phyloP scores from a whole-genome alignment of 768 basidiomycete species.

The Phaeotremella skinneri region DNA sequence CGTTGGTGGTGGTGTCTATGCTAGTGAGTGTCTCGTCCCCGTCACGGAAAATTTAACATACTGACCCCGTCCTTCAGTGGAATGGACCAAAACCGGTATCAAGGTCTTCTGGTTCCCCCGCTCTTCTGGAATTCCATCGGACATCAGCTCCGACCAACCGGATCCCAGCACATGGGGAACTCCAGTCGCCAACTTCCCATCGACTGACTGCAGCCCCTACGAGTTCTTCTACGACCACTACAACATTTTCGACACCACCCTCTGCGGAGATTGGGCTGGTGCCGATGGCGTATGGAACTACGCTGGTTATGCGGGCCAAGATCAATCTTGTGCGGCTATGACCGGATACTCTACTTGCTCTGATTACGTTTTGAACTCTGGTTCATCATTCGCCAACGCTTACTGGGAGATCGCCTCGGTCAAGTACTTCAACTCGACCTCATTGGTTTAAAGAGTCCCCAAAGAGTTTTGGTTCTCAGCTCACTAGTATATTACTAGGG shows the following conservation, averaged over 20 bases:
- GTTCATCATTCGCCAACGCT: slow-evolving; percentile 52
- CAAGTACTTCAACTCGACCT: slow-evolving; percentile 52
- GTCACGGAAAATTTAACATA: slow-evolving; percentile 13
- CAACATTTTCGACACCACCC: slow-evolving; percentile 54
- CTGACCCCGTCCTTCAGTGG: slow-evolving; percentile 55
- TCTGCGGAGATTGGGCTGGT: slow-evolving; percentile 83
- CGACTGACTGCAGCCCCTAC: slow-evolving; percentile 70
- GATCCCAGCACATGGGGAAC: slow-evolving; percentile 72
- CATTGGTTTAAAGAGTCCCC: slow-evolving; percentile 30
- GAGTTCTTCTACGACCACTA: slow-evolving; percentile 74
- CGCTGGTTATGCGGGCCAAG: slow-evolving; percentile 75
- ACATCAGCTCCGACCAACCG: slow-evolving; percentile 72
- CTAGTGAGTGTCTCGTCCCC: slow-evolving; percentile 60
- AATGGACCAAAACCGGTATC: slow-evolving; percentile 74
- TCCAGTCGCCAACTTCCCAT: slow-evolving; percentile 76
- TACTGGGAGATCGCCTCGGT: slow-evolving; percentile 51
- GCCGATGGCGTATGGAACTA: slow-evolving; percentile 65
- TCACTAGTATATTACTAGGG: not conserved
- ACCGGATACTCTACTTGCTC: slow-evolving; percentile 81
- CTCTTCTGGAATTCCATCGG: slow-evolving; percentile 63
- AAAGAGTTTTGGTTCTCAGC: not conserved
- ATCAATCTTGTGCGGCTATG: slow-evolving; percentile 74
- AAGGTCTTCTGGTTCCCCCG: slow-evolving; percentile 79
- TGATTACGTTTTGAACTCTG: slow-evolving; percentile 70
- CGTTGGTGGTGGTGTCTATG: slow-evolving; percentile 84